Evolutionary conservation across 1,284 basidiomycete genomes (phyloP).

Genomic region (Somion occarium): DNA sequence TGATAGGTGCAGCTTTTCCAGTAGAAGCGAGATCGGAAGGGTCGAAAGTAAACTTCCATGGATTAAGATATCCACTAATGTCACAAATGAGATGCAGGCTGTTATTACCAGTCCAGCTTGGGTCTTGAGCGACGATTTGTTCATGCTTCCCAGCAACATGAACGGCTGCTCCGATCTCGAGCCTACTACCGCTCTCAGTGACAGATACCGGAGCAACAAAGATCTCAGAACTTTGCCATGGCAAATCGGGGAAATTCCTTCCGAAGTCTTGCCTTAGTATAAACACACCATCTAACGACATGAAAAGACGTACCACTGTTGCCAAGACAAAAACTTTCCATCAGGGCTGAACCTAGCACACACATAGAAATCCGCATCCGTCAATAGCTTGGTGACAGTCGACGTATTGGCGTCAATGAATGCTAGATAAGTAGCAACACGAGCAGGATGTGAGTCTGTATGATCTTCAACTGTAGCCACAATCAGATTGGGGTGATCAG

Average conservation of each 20-base stretch:
- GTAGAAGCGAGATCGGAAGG: not conserved
- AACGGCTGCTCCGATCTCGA: slow-evolving; percentile 25
- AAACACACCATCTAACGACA: not conserved
- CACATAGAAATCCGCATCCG: slow-evolving; percentile 67
- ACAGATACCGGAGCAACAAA: slow-evolving; percentile 38
- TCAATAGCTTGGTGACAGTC: slow-evolving; percentile 38
- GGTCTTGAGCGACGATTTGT: slow-evolving; percentile 45
- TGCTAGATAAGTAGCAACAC: slow-evolving; percentile 54
- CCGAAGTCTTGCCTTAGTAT: not conserved
- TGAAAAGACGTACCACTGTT: slow-evolving; percentile 46
- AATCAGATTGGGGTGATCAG: slow-evolving; percentile 40
- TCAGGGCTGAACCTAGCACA: slow-evolving; percentile 62
- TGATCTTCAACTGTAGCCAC: slow-evolving; percentile 66
- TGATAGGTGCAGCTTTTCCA: slow-evolving; percentile 4
- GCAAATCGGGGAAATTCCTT: slow-evolving; percentile 69
- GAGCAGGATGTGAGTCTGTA: slow-evolving; percentile 40
- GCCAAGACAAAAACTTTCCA: slow-evolving; percentile 62
- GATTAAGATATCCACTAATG: slow-evolving; percentile 63
- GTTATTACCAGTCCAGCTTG: slow-evolving; percentile 54
- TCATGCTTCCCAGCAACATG: slow-evolving; percentile 39
- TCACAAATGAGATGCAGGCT: slow-evolving; percentile 68
- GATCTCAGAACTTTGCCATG: slow-evolving; percentile 70
- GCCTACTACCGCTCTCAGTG: not conserved
- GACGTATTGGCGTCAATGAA: slow-evolving; percentile 43
- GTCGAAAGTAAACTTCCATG: slow-evolving; percentile 46